Percentiles rank a stretch among this genome's conserved stretches.
phyloP scores from a whole-genome alignment of 345 rosid genomes.

The Excoecaria agallocha region DNA sequence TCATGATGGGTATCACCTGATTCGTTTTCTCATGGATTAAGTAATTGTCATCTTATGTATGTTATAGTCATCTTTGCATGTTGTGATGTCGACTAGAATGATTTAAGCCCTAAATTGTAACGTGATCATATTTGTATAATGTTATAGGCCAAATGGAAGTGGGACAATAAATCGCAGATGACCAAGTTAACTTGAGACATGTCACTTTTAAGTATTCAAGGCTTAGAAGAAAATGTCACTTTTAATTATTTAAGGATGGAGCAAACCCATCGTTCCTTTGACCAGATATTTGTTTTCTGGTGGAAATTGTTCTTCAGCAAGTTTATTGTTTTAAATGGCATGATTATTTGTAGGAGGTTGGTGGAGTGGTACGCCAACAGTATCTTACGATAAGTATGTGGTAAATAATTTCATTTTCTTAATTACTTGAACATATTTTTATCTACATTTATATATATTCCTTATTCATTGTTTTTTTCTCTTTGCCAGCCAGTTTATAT shows the following conservation, averaged over 20 bases:
- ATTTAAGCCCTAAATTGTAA: neutral
- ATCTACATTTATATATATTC: slow-evolving; percentile 5
- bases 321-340: slow-evolving; percentile 8
- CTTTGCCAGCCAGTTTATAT: slow-evolving; percentile 54
- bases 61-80: neutral
- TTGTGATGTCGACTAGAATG: slow-evolving; percentile 7
- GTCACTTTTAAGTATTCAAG: neutral
- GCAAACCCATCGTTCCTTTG: neutral
- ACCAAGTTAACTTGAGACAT: slow-evolving; percentile 7
- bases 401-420: neutral
- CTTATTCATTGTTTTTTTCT: slow-evolving; percentile 20
- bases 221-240: neutral
- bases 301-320: neutral
- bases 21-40: slow-evolving; percentile 16
- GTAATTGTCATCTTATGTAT: neutral
- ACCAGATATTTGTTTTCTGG: neutral
- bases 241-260: neutral
- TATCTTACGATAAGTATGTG: slow-evolving; percentile 65
- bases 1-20: slow-evolving; percentile 66
- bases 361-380: slow-evolving; percentile 89
- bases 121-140: neutral
- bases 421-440: slow-evolving; percentile 9
- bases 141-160: neutral
- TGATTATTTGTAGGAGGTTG: slow-evolving; percentile 69
- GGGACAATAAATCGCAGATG: neutral